Evolutionary conservation across 176 grass and related monocot species (phyloP), one percentile per base, ranked within the genome.

Genomic region (Triticum monococcum): DNA sequence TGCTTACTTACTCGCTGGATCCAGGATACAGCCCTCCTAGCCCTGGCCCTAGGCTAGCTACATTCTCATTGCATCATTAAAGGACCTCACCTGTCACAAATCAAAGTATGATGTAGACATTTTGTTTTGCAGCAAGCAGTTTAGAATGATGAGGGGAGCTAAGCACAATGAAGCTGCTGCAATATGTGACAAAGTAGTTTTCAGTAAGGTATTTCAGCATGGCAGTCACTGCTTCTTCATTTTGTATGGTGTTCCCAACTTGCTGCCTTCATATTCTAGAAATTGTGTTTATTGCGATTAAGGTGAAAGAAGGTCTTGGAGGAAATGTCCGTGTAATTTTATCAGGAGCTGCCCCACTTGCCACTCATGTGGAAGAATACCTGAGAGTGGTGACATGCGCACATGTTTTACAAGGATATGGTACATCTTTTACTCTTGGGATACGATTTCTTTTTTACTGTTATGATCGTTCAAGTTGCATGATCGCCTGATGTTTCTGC

Each of bases 391-490:
- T 96, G 70, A 91, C 94, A 28, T 94, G 97, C 20, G 89, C 94
- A 22, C 90, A 94, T 90, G 97, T 99, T 70, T 61, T 96, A 81
- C 97, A 96, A 89, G 97, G 97, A 89, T 99, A 99, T 9, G 94
- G 97, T 99, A 94, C 43, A 22, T 79, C 38, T 77, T 75, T 16
- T 54, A 23, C 38, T 57, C 45, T 84, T 81, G 78, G 38, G 48
- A 77, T 71, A 22, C 75, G 12, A 75, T 68, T 35, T 11, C 12
- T 38, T 18, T 63, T 11, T 25, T 83, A 50, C 30, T 77, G 61
- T 77, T 76, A 8, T n/a, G 17, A 52, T 81, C 61, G 14, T 76
- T 76, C 25, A 70, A 70, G 40, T 70, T 77, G 35, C 13, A 76
- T 63, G 64, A 62, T 84, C 62, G 26, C 67, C 57, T 72, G 22